Conservation (phyloP, 805 yeast species). For the Scheffersomyces coipomensis region DNA sequence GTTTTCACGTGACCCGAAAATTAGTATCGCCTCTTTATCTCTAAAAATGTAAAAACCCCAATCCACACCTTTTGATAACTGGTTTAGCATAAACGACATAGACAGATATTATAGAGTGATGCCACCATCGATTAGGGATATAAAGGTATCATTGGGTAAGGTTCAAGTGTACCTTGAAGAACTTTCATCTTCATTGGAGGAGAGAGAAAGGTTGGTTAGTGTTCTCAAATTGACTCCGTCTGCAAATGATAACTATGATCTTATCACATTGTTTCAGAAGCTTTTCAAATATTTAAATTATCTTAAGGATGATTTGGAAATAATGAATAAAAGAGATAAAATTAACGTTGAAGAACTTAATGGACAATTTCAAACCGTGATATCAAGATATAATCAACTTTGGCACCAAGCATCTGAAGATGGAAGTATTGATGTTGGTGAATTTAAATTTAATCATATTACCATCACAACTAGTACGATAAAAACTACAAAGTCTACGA, state of each 20-base stretch:
- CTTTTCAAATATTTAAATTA: slow-evolving; percentile 25
- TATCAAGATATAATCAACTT: slow-evolving; percentile 15
- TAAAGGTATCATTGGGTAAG: slow-evolving; percentile 4
- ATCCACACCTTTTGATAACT: too few species aligned
- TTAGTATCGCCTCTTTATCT: too few species aligned
- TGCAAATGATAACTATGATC: slow-evolving; percentile 35
- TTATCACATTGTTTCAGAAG: slow-evolving; percentile 26
- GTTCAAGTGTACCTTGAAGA: slow-evolving; percentile 8
- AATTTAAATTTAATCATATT: slow-evolving; percentile 20
- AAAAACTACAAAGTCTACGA: not conserved
- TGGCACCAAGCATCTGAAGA: slow-evolving; percentile 20
- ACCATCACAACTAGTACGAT: slow-evolving; percentile 1
- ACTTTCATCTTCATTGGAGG: slow-evolving; percentile 29
- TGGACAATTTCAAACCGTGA: slow-evolving; percentile 8
- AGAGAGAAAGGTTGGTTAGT: slow-evolving; percentile 25
- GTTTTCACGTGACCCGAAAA: too few species aligned
- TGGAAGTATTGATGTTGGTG: slow-evolving; percentile 26
- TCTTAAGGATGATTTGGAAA: slow-evolving; percentile 25
- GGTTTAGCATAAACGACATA: too few species aligned
- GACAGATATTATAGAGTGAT: not conserved
- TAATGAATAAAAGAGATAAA: slow-evolving; percentile 2
- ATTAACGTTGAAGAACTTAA: slow-evolving; percentile 3
- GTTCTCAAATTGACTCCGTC: slow-evolving; percentile 36
- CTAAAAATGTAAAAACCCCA: too few species aligned
- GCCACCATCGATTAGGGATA: slow-evolving; percentile 6